Base-by-base conservation (phyloP, 139 green algal species). In the Dunaliella primolecta region DNA sequence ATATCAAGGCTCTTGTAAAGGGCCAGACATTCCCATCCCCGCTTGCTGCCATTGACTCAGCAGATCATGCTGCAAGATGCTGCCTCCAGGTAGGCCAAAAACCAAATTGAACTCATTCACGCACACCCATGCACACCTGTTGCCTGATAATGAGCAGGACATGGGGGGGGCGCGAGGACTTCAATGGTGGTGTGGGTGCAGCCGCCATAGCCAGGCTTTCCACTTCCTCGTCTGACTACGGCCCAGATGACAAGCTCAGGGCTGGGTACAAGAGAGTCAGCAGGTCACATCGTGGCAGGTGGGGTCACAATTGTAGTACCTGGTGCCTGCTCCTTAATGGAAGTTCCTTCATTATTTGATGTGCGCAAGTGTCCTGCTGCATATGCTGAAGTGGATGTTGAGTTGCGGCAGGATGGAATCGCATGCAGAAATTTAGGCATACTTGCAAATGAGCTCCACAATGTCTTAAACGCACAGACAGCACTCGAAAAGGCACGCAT, bases 231-330 rank as follows among this genome's bases (percentile, higher is more conserved):
- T 64, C 46, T 64, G 46, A 64, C 46, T 64, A 64, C 46, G 46
- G 46, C 15, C 46, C 46, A 64, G 46, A 64, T 64, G 46, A 64
- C 15, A 64, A 64, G 46, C 46, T 64, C 46, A 64, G 46, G 46
- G 46, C 46, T 7, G 46, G 46, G 46, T 87, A 81, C 29, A 64
- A 78, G 2, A 35, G 71, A 56, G 3, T 87, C 0, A 78, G 57
- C 31, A 36, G 78, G 21, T 29, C 83, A 0, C 84, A 87, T 21
- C 64, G 84, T 29, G 70, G 46, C 46, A 84, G 84, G 84, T 87
- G n/a, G 15, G 84, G n/a, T n/a, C n/a, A n/a, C n/a, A n/a, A n/a
- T n/a, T n/a, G n/a, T n/a, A n/a, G n/a, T n/a, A n/a, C n/a, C n/a
- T n/a, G n/a, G n/a, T n/a, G n/a, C n/a, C n/a, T n/a, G n/a, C n/a